Conservation (phyloP, 768 basidiomycete genomes). For the Tricholoma furcatifolium region DNA sequence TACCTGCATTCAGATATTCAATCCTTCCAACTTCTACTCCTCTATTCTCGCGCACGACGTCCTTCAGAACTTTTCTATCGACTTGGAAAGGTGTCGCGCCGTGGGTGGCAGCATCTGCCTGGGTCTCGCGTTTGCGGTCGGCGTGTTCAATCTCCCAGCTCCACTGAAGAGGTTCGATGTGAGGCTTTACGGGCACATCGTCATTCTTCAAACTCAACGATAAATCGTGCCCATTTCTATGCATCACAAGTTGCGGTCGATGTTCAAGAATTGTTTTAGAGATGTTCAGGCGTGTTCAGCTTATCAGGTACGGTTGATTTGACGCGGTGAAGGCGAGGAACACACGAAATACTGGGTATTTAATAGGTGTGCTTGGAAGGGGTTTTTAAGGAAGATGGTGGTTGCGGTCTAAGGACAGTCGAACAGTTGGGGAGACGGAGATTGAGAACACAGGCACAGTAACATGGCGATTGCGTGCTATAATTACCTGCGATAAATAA, state of each 20-base stretch:
- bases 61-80: slow-evolving; percentile 71
- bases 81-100: slow-evolving; percentile 69
- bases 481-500: slow-evolving; percentile 14
- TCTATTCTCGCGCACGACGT: slow-evolving; percentile 74
- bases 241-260: slow-evolving; percentile 30
- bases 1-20: slow-evolving; percentile 72
- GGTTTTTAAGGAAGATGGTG: background rate
- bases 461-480: slow-evolving; percentile 14
- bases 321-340: background rate
- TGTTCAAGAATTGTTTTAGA: slow-evolving; percentile 1
- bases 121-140: slow-evolving; percentile 65
- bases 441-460: slow-evolving; percentile 9
- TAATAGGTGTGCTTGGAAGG: background rate
- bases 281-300: slow-evolving; percentile 2
- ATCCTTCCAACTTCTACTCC: slow-evolving; percentile 66
- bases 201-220: slow-evolving; percentile 15
- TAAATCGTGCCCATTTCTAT: slow-evolving; percentile 26
- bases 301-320: slow-evolving; percentile 6
- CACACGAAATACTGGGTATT: background rate
- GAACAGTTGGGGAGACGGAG: slow-evolving; percentile 6
- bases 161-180: slow-evolving; percentile 48
- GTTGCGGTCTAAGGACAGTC: slow-evolving; percentile 2
- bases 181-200: slow-evolving; percentile 5
- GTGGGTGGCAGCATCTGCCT: slow-evolving; percentile 61
- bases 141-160: slow-evolving; percentile 70